Percentiles rank a stretch among this genome's conserved stretches.
Conservation (phyloP, 2,329 filamentous ascomycete species). For the Phaeosphaeriaceae sp. region DNA sequence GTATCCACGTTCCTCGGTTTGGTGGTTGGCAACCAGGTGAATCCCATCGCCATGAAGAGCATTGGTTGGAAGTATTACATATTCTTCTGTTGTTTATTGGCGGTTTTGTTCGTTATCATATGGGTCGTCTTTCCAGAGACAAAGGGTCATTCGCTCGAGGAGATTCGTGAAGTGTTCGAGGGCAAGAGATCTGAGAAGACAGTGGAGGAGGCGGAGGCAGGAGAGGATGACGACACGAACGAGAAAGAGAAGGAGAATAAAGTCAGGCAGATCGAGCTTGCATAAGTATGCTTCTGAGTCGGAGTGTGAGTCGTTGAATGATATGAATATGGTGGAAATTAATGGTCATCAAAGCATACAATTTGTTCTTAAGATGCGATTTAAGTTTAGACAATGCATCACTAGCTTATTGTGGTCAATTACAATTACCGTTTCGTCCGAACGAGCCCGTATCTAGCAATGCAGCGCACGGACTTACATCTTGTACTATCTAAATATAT, state of each 20-base stretch:
- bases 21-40: slow-evolving; percentile 52
- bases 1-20: neutral
- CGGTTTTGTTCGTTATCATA: slow-evolving; percentile 1
- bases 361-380: too few relatives aligned
- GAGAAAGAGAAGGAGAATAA: neutral
- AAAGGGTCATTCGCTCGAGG: slow-evolving; percentile 16
- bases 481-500: too few relatives aligned
- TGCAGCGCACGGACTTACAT: too few relatives aligned
- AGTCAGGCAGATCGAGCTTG: neutral
- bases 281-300: too few relatives aligned
- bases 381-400: too few relatives aligned
- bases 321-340: too few relatives aligned
- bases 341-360: too few relatives aligned
- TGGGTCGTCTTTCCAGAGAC: slow-evolving; percentile 19
- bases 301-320: too few relatives aligned
- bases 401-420: too few relatives aligned
- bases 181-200: neutral
- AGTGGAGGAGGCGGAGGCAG: neutral
- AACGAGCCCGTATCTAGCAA: too few relatives aligned
- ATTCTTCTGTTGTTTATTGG: slow-evolving; percentile 49
- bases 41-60: slow-evolving; percentile 62
- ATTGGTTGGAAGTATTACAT: slow-evolving; percentile 61
- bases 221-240: neutral
- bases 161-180: slow-evolving; percentile 17
- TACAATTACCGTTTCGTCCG: too few relatives aligned